Evolutionary conservation across 371 early-diverging fungal genomes (phyloP).

Genomic region (Lichtheimia hyalospora): DNA sequence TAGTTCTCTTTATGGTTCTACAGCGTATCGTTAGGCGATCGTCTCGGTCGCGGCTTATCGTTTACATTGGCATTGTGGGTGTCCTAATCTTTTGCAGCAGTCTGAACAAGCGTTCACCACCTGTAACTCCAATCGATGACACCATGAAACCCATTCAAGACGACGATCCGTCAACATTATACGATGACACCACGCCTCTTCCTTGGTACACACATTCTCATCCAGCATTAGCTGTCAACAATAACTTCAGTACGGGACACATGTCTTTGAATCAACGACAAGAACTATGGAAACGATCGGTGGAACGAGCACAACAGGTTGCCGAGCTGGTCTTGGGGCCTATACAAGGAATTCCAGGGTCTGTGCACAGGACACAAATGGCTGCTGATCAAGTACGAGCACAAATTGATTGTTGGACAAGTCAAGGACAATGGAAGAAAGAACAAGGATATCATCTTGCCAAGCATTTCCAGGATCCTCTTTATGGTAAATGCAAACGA

Average conservation of each 20-base stretch:
- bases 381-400: conserved; percentile 7
- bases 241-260: background rate
- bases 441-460: conserved; percentile 2
- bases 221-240: background rate
- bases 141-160: too few species aligned
- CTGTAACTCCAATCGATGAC: too few species aligned
- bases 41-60: too few species aligned
- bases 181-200: background rate
- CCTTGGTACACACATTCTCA: conserved; percentile 7
- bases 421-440: conserved; percentile 13
- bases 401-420: conserved; percentile 19
- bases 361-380: background rate
- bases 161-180: too few species aligned
- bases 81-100: too few species aligned
- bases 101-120: too few species aligned
- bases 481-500: conserved; percentile 19
- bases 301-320: conserved; percentile 4
- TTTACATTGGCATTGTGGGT: too few species aligned
- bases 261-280: background rate
- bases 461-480: conserved; percentile 43
- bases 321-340: conserved; percentile 4
- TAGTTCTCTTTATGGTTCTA: too few species aligned
- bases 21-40: too few species aligned
- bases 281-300: background rate
- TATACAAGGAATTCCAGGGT: conserved; percentile 11